Evolutionary conservation across 306 rosid genomes (phyloP), one percentile per base, ranked within the genome.

Genomic region (Corylus americana): DNA sequence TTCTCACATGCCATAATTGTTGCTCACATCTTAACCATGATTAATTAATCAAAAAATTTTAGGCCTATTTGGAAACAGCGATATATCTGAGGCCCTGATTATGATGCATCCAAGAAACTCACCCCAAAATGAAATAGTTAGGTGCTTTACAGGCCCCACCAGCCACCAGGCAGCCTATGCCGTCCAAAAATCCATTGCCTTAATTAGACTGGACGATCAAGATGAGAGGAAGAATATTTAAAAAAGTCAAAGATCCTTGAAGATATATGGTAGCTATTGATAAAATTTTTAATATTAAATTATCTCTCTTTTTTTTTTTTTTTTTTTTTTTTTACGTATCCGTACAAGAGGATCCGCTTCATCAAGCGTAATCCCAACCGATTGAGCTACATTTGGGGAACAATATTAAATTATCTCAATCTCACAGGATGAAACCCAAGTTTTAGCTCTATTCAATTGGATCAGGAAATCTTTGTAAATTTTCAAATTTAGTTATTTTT

Each of bases 21-120:
- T 81, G 81, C 71, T 74, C 61, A 53, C 85, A 86, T 81, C 77
- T 55, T 78, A 76, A 81, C 75, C 63, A 58, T 64, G 51, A 35
- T 42, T 68, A 68, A 68, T 42, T 18, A 68, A n/a, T 42, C 51
- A 22, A 22, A 22, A 22, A 22, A 22, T 0, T 22, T 22, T 22
- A 22, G 25, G 25, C 25, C 25, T 0, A 22, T 22, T 22, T 31
- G 35, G 35, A 31, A 31, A 62, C 74, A 53, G 78, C 74, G 37
- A 70, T 16, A 70, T 16, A 16, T 45, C 55, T 58, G 20, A 3
- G 22, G 77, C 80, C 77, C 77, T 14, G 74, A 51, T 53, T 70
- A 27, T 44, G 48, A 57, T 18, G 57, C 74, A 63, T 70, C 78
- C 70, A 16, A n/a, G 71, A 69, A 79, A 71, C 74, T 78, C 37